Evolutionary conservation across 371 early-diverging fungal genomes (phyloP).

Genomic region (Mortierella sp.): DNA sequence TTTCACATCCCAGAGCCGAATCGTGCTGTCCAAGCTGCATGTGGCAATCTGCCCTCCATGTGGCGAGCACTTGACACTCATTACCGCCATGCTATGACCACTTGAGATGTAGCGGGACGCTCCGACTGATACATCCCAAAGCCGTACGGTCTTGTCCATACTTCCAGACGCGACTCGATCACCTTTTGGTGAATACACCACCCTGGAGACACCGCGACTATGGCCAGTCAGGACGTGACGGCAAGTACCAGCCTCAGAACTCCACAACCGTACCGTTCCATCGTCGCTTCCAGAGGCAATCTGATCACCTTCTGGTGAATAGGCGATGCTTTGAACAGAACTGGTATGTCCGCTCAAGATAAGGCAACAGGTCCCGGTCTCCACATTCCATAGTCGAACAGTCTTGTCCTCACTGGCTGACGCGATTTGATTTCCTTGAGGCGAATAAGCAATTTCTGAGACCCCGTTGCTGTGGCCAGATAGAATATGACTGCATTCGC

Average conservation of each 20-base stretch:
- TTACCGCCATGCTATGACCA: neutral
- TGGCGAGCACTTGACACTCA: neutral
- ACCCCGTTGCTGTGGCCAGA: neutral
- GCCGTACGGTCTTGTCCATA: conserved; percentile 7
- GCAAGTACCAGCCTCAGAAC: too few species aligned
- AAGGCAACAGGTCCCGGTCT: neutral
- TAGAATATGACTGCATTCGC: neutral
- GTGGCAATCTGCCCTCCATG: neutral
- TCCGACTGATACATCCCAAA: conserved; percentile 4
- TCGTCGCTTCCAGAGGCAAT: conserved; percentile 10
- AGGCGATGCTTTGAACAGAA: neutral
- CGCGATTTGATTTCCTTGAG: neutral
- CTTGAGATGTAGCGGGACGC: neutral
- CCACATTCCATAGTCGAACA: conserved; percentile 3
- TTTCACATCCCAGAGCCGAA: conserved; percentile 1
- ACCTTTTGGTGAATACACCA: conserved; percentile 8
- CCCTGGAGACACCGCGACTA: neutral
- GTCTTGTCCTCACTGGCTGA: conserved; percentile 1
- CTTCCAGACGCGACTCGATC: conserved; percentile 6
- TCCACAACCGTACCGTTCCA: conserved; percentile 5
- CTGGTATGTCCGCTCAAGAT: neutral
- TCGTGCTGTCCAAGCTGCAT: neutral
- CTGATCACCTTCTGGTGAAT: conserved; percentile 3
- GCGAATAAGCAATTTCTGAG: neutral
- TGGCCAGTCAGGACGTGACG: neutral